Conservation (phyloP, 495 filamentous ascomycete species). For the Penicillium desertorum region DNA sequence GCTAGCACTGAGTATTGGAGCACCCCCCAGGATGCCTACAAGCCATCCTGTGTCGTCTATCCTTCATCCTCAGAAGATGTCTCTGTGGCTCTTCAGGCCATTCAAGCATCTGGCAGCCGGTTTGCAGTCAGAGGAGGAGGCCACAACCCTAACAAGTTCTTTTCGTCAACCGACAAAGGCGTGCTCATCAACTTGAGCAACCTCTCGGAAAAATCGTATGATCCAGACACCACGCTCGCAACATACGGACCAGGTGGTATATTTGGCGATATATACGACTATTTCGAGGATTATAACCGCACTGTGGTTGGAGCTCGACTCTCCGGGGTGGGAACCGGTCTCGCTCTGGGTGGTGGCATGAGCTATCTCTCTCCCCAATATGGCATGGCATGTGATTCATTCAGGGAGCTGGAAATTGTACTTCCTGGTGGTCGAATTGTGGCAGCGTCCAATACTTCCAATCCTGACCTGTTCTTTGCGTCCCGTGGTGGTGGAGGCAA, state of each 20-base stretch:
- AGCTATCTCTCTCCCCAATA: conserved; percentile 20
- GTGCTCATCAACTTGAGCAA: conserved; percentile 45
- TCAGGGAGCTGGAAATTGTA: conserved; percentile 45
- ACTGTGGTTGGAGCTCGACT: no score
- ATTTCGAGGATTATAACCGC: no score
- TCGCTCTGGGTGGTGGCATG: no score
- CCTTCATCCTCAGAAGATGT: conserved; percentile 31
- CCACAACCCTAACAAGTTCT: conserved; percentile 44
- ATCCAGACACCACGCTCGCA: no score
- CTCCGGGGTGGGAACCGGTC: no score
- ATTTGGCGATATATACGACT: no score
- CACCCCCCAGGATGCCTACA: conserved; percentile 35
- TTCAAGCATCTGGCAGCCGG: conserved; percentile 28
- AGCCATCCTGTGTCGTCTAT: conserved; percentile 36
- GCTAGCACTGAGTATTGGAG: conserved; percentile 47
- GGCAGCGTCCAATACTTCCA: conserved; percentile 46
- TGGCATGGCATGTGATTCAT: conserved; percentile 37
- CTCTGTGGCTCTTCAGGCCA: conserved; percentile 26
- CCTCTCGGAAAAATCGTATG: no score
- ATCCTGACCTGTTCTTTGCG: conserved; percentile 59
- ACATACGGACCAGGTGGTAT: no score
- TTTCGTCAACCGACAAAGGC: conserved; percentile 40
- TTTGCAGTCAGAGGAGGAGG: conserved; percentile 51
- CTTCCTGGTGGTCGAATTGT: conserved; percentile 51
- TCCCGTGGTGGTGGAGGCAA: conserved; percentile 53